phyloP scores from a whole-genome alignment of 75 land plant species.

The Isoetes taiwanensis region DNA sequence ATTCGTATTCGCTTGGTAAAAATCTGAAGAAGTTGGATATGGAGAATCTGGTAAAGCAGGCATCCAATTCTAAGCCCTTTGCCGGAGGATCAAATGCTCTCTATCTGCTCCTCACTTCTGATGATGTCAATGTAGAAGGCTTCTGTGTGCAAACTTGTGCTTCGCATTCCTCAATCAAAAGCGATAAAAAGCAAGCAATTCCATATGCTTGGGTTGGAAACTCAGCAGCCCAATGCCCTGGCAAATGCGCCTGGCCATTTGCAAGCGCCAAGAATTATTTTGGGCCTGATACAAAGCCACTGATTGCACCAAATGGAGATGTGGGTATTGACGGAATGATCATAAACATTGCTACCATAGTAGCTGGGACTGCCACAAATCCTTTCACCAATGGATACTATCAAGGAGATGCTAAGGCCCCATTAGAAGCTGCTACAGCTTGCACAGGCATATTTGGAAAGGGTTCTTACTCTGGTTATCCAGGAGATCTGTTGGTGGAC shows the following conservation, averaged over 20 bases:
- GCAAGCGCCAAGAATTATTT: neutral
- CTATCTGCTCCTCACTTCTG: constrained; percentile 1
- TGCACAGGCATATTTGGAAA: neutral
- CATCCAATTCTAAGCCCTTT: neutral
- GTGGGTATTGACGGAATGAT: constrained; percentile 2
- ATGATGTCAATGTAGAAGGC: neutral
- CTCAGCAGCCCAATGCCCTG: neutral
- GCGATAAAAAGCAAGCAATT: neutral
- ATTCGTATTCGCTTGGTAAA: neutral
- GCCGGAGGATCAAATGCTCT: neutral
- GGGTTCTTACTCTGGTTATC: neutral
- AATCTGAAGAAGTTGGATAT: neutral
- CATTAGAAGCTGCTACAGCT: neutral
- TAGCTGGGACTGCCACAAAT: neutral
- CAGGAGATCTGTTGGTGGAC: constrained; percentile 1
- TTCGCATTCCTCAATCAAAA: neutral
- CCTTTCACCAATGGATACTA: neutral
- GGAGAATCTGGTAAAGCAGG: neutral
- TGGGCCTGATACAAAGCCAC: constrained; percentile 3
- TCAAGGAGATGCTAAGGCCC: neutral
- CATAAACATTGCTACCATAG: constrained; percentile 1
- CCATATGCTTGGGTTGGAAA: constrained; percentile 1
- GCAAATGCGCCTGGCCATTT: constrained; percentile 3
- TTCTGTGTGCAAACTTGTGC: constrained; percentile 1
- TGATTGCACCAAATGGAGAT: neutral